phyloP scores from a whole-genome alignment of 1,284 basidiomycete genomes.

The Ganoderma multipileum region DNA sequence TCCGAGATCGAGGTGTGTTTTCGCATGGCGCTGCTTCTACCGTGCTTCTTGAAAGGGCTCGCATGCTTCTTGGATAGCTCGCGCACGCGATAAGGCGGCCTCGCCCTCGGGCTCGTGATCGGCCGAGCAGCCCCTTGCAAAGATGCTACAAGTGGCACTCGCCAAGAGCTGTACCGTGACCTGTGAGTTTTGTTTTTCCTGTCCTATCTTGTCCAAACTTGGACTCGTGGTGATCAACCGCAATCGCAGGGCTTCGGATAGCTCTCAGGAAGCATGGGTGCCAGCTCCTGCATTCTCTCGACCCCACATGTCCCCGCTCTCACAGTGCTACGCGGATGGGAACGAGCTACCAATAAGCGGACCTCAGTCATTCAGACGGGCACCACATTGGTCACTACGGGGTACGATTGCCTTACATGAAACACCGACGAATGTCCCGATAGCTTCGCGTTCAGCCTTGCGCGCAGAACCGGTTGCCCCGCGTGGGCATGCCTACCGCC shows the following conservation, averaged over 20 bases:
- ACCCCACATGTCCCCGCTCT: conserved; percentile 29
- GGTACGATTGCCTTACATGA: conserved; percentile 19
- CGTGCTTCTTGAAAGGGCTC: neutral
- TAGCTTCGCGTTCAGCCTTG: conserved; percentile 10
- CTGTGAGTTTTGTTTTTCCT: conserved; percentile 4
- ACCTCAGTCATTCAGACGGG: conserved; percentile 22
- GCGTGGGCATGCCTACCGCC: conserved; percentile 12
- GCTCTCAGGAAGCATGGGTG: conserved; percentile 19
- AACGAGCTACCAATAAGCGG: conserved; percentile 15
- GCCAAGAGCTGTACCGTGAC: conserved; percentile 7
- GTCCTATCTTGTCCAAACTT: conserved; percentile 23
- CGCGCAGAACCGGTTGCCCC: conserved; percentile 14
- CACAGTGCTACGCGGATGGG: conserved; percentile 23
- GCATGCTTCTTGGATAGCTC: conserved; percentile 20
- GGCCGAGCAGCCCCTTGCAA: neutral
- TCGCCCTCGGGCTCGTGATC: conserved; percentile 19
- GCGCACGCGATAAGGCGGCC: conserved; percentile 24
- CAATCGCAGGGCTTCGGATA: neutral
- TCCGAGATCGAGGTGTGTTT: conserved; percentile 1
- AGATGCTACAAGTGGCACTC: conserved; percentile 5
- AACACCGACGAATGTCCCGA: conserved; percentile 26
- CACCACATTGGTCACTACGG: conserved; percentile 6
- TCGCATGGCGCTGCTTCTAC: neutral
- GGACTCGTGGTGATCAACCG: conserved; percentile 17
- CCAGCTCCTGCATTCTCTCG: conserved; percentile 20